Percentiles rank a stretch among this genome's conserved stretches.
These are phyloP conservation scores for Solanum ossicruentum DNA, from an alignment of 257 asterid genomes.

Conservation along the genomic window DNA sequence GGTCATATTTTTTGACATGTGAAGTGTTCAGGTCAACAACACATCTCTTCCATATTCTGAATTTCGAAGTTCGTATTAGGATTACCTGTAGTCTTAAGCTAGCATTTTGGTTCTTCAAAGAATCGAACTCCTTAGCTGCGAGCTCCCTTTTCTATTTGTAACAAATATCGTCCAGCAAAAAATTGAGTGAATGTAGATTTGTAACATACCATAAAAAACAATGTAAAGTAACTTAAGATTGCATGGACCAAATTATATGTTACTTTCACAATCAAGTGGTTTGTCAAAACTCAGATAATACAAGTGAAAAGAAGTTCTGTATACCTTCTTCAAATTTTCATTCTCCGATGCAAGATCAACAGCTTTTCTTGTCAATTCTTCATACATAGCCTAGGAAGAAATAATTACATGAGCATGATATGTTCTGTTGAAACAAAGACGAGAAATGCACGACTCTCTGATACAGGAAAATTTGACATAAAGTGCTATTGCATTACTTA, in stretches of 20 bases:
- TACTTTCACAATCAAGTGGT: background rate
- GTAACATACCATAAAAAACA: background rate
- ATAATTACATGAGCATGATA: background rate
- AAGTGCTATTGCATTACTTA: background rate
- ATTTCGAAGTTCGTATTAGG: background rate
- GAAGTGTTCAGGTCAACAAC: background rate
- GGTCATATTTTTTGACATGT: no score
- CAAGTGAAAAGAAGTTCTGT: background rate
- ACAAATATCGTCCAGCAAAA: background rate
- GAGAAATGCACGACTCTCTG: background rate
- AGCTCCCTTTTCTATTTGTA: conserved; percentile 47
- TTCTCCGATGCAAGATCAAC: conserved; percentile 36
- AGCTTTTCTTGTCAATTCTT: conserved; percentile 35
- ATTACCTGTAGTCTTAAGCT: conserved; percentile 34
- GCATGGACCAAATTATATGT: background rate
- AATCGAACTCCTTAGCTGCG: conserved; percentile 22
- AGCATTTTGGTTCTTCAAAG: conserved; percentile 26
- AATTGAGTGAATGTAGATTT: background rate
- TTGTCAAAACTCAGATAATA: background rate
- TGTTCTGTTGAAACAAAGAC: background rate
- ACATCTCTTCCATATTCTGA: background rate
- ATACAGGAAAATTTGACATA: background rate
- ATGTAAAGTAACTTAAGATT: background rate
- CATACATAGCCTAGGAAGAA: conserved; percentile 33
- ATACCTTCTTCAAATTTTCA: conserved; percentile 41